These are phyloP conservation scores for Russula vinacea DNA, from an alignment of 768 basidiomycete species.

Conservation along the genomic window DNA sequence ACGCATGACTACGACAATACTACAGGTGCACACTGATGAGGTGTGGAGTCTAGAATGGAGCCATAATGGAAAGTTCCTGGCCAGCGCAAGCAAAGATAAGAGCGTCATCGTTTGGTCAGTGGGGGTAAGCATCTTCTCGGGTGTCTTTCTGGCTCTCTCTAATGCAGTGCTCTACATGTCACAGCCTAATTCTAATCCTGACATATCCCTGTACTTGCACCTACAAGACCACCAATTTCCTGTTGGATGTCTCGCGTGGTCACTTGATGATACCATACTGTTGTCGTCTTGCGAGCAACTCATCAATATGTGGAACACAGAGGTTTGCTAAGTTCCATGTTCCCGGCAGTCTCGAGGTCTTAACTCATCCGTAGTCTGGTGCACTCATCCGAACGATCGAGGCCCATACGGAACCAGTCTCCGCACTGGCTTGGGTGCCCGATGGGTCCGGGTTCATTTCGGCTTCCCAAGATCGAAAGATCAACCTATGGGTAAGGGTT, in stretches of 20 bases:
- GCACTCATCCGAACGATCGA: slow-evolving; percentile 60
- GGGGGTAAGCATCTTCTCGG: slow-evolving; percentile 52
- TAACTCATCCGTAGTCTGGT: slow-evolving; percentile 56
- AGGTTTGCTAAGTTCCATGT: slow-evolving; percentile 47
- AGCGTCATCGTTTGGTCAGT: slow-evolving; percentile 87
- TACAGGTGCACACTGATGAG: slow-evolving; percentile 86
- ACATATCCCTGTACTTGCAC: slow-evolving; percentile 59
- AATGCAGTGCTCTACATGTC: slow-evolving; percentile 6
- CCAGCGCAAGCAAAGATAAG: slow-evolving; percentile 85
- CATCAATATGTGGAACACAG: slow-evolving; percentile 88
- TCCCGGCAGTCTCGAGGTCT: slow-evolving; percentile 24
- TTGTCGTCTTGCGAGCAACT: slow-evolving; percentile 77
- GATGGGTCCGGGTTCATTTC: slow-evolving; percentile 90
- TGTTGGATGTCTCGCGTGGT: slow-evolving; percentile 88
- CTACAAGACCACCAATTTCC: slow-evolving; percentile 75
- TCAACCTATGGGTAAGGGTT: slow-evolving; percentile 72
- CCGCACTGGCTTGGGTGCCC: slow-evolving; percentile 82
- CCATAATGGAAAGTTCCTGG: slow-evolving; percentile 78
- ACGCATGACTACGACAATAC: slow-evolving; percentile 74
- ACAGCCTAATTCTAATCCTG: slow-evolving; percentile 37
- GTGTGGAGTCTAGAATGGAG: slow-evolving; percentile 98
- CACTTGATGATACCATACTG: slow-evolving; percentile 79
- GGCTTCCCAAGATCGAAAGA: slow-evolving; percentile 79
- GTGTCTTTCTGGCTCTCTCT: slow-evolving; percentile 1
- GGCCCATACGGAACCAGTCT: slow-evolving; percentile 78